Conservation (phyloP, 2,329 filamentous ascomycete genomes). For the Aspergillus sclerotialis region DNA sequence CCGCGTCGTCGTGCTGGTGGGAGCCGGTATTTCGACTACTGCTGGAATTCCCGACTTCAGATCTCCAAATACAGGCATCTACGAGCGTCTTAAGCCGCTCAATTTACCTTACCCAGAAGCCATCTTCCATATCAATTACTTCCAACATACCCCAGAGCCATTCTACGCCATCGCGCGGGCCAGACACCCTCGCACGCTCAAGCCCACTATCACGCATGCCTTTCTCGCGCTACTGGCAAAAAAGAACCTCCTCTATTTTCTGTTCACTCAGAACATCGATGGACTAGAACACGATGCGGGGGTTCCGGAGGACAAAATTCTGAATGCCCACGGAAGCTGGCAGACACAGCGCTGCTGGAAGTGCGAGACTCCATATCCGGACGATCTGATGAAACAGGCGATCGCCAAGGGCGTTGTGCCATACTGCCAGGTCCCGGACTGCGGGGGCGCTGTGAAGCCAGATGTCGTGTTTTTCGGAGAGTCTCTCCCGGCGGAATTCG, state of each 20-base stretch:
- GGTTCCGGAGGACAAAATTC: slow-evolving; percentile 63
- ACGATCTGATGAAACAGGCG: slow-evolving; percentile 60
- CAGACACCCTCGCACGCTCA: slow-evolving; percentile 76
- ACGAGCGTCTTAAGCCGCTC: slow-evolving; percentile 72
- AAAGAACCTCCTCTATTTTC: slow-evolving; percentile 67
- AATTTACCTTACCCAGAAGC: slow-evolving; percentile 77
- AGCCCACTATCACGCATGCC: slow-evolving; percentile 73
- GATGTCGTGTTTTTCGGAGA: slow-evolving; percentile 86
- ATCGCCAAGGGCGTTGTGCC: slow-evolving; percentile 62
- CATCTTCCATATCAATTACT: slow-evolving; percentile 80
- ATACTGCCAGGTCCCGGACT: slow-evolving; percentile 51
- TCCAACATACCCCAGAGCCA: slow-evolving; percentile 66
- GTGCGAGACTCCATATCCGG: slow-evolving; percentile 61
- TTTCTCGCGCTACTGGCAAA: slow-evolving; percentile 70
- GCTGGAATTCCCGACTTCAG: slow-evolving; percentile 75
- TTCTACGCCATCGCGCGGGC: slow-evolving; percentile 83
- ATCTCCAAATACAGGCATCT: slow-evolving; percentile 76
- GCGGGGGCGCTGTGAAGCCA: slow-evolving; percentile 70
- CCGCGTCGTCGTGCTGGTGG: slow-evolving; percentile 36
- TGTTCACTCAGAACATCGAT: slow-evolving; percentile 92
- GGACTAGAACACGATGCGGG: slow-evolving; percentile 78
- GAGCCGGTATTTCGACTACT: slow-evolving; percentile 61
- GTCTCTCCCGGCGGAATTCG: slow-evolving; percentile 54
- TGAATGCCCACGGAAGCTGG: slow-evolving; percentile 85
- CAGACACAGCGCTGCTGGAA: slow-evolving; percentile 76